Base-by-base conservation (phyloP, 2,329 filamentous ascomycete genomes). In the Epichloe amarillans region DNA sequence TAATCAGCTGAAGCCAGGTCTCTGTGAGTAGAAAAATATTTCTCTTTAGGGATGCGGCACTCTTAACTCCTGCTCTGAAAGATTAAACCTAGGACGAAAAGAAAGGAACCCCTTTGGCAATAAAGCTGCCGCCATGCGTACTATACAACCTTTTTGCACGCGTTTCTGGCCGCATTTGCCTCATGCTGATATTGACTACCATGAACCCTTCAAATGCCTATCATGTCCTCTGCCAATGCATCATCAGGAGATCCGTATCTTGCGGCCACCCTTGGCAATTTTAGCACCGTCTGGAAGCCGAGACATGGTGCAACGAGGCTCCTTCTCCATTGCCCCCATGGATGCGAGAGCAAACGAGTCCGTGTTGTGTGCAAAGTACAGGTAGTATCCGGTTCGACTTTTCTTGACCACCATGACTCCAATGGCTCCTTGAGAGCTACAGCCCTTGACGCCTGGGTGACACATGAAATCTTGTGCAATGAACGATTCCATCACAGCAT, bases 291-390 rank as follows among this genome's bases (percentile, higher is more conserved):
- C 66, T 3, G 67, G 64, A 44, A 79, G 83, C 48, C 93, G 83
- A 54, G 89, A 95, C 89, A 98, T 96, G 52, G 91, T 85, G 57
- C 86, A 93, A 36, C 80, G 71, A 0, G 93, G 88, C 50, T 79
- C 79, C 45, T 72, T 73, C 57, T 97, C 90, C 26, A 80, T 77
- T 2, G 84, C 86, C 38, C 84, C 80, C 87, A 97, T 94, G 3
- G 88, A 94, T 1, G 89, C 88, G 49, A 98, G 70, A 5, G 90
- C 89, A 71, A 85, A 84, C 2, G 79, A 82, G 64, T 97, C 91
- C 0, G 93, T 98, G 62, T 97, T 98, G 72, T 98, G 93, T 1
- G 86, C 90, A 70, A 95, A 98, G 66, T 91, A 91, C 48, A 98
- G 77, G 62, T 86, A 88, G 56, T 88, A 81, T 1, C 88, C 89